Evolutionary conservation across 257 asterid genomes (phyloP), one percentile per base, ranked within the genome.

Genomic region (Jacaranda mimosifolia): DNA sequence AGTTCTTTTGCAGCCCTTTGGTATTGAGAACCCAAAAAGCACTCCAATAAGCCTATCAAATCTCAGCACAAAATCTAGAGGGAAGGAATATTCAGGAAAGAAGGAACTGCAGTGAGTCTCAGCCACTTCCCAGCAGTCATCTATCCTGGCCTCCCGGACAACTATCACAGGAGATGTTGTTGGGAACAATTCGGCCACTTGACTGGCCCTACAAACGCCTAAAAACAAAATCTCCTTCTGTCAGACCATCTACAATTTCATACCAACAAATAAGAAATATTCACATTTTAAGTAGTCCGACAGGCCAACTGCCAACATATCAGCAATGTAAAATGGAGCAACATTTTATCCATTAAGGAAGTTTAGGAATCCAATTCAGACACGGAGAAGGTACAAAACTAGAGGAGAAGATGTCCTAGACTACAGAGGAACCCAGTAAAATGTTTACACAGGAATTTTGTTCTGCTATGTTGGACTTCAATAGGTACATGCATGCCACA

Each of bases 91-190:
- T n/a, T 75, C 82, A 0, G 92, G 95, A 79, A 87, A 90, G 87
- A 90, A 90, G 66, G 90, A 83, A 77, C 87, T 88, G 80, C 91
- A 90, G 70, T 88, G 92, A 4, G 95, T 90, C 77, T 90, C 94
- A 6, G 88, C 92, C 59, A 90, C 90, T 82, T 89, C 92, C 95
- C 95, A 90, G 75, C 84, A 86, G 83, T 90, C 95, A 64, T 90
- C 95, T 75, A 86, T 65, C 77, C 89, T 87, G 26, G 89, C 94
- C 74, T 89, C 90, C 59, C 94, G 85, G 36, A 89, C 87, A 10
- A 83, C 81, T 39, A 89, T 64, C 72, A 85, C 92, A 2, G 92
- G 94, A 18, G 92, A 86, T 63, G 79, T 46, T 52, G 90, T 72
- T 36, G 90, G 84, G 77, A 86, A 90, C 8, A 90, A 38, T 55